phyloP scores from a whole-genome alignment of 345 rosid species.

The Brassica nigra region DNA sequence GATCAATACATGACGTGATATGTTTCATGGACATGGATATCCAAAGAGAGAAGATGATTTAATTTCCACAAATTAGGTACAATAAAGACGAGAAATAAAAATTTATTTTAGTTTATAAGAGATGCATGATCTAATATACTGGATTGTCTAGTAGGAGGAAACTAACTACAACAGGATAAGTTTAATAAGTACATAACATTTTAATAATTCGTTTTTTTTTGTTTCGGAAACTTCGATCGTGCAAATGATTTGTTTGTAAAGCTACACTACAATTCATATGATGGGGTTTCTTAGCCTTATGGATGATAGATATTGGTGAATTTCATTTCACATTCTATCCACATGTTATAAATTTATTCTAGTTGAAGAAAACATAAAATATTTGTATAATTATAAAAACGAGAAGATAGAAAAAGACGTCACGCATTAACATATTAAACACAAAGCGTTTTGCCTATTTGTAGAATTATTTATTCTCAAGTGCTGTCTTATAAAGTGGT shows the following conservation, averaged over 20 bases:
- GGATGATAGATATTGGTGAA: constrained; percentile 18
- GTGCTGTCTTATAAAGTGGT: constrained; percentile 41
- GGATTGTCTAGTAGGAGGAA: constrained; percentile 46
- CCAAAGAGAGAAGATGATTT: constrained; percentile 14
- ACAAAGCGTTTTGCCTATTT: constrained; percentile 25
- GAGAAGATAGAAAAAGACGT: background rate
- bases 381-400: background rate
- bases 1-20: constrained; percentile 23
- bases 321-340: constrained; percentile 32
- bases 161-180: constrained; percentile 37
- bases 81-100: constrained; percentile 13
- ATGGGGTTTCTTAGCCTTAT: constrained; percentile 19
- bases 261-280: constrained; percentile 12
- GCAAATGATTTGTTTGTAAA: constrained; percentile 36
- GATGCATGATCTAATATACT: constrained; percentile 34
- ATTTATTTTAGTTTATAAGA: background rate
- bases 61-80: constrained; percentile 36
- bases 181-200: constrained; percentile 24
- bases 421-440: constrained; percentile 19
- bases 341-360: no score
- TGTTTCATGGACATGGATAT: constrained; percentile 20
- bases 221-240: constrained; percentile 5
- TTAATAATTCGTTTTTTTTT: background rate
- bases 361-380: no score
- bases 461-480: constrained; percentile 27